phyloP scores from a whole-genome alignment of 1,139 yeast genomes.

The Debaryomyces subglobosus region DNA sequence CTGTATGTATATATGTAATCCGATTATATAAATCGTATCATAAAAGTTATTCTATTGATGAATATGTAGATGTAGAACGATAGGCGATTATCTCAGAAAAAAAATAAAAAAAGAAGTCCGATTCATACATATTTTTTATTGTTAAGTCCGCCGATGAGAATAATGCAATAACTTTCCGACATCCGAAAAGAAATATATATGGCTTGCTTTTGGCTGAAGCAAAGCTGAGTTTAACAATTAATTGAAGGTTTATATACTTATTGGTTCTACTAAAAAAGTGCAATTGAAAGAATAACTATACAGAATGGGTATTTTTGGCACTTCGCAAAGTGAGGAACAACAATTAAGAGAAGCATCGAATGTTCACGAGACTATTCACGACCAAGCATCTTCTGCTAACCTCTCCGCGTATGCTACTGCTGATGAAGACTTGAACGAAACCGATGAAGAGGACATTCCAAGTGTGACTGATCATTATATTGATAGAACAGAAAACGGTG shows the following conservation, averaged over 20 bases:
- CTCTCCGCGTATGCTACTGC: slow-evolving; percentile 43
- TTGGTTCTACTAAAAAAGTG: not conserved
- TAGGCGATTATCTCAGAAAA: not conserved
- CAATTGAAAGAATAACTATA: not conserved
- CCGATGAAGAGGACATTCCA: slow-evolving; percentile 8
- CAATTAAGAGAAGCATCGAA: slow-evolving; percentile 39
- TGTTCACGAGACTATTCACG: slow-evolving; percentile 10
- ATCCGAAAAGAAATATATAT: not conserved
- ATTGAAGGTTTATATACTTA: not conserved
- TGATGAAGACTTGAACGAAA: slow-evolving; percentile 23
- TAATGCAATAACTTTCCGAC: not conserved
- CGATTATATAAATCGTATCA: not conserved
- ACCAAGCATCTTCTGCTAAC: slow-evolving; percentile 20
- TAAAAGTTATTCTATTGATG: not conserved
- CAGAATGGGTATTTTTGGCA: slow-evolving; percentile 36
- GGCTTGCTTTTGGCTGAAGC: not conserved
- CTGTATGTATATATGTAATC: not conserved
- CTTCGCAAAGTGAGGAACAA: slow-evolving; percentile 40
- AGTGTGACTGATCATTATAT: not conserved
- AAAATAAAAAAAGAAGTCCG: not conserved
- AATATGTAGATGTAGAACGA: not conserved
- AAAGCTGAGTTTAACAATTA: not conserved
- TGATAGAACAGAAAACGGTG: not conserved
- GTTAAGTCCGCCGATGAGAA: not conserved
- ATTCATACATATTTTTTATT: not conserved